Evolutionary conservation across 1,139 yeast genomes (phyloP).

Genomic region (Geotrichum citri-aurantii): DNA sequence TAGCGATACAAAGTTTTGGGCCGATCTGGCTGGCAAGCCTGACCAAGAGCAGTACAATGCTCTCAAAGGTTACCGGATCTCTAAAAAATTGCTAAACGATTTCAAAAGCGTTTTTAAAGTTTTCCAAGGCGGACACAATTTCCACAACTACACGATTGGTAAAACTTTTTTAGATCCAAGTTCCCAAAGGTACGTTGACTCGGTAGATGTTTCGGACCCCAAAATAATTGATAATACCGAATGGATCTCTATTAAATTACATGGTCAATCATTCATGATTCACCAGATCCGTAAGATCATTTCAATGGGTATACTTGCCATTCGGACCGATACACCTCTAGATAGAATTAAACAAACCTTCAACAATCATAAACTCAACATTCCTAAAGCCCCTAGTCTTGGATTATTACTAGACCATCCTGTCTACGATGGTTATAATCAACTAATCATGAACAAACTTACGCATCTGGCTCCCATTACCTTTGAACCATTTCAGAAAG

Average conservation of each 20-base stretch:
- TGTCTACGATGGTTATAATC: conserved; percentile 80
- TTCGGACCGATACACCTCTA: conserved; percentile 79
- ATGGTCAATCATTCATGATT: conserved; percentile 97
- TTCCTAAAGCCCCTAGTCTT: conserved; percentile 96
- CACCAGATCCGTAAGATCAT: conserved; percentile 98
- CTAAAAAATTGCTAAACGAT: conserved; percentile 51
- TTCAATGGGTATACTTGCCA: conserved; percentile 81
- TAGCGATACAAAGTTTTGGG: conserved; percentile 20
- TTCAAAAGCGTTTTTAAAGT: conserved; percentile 63
- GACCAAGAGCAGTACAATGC: conserved; percentile 51
- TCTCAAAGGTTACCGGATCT: conserved; percentile 64
- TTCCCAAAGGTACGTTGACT: conserved; percentile 74
- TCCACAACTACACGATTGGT: conserved; percentile 92
- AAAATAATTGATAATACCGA: conserved; percentile 89
- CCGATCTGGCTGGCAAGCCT: conserved; percentile 28
- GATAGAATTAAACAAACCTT: conserved; percentile 74
- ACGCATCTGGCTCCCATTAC: conserved; percentile 69
- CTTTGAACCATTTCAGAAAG: conserved; percentile 55
- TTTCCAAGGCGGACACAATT: conserved; percentile 85
- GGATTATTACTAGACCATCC: conserved; percentile 89
- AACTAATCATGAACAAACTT: conserved; percentile 52
- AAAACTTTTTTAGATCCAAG: conserved; percentile 79
- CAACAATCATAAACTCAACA: conserved; percentile 64
- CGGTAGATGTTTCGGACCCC: conserved; percentile 78
- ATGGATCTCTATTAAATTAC: conserved; percentile 93